phyloP scores from a whole-genome alignment of 306 rosid genomes.

The Urtica urens region DNA sequence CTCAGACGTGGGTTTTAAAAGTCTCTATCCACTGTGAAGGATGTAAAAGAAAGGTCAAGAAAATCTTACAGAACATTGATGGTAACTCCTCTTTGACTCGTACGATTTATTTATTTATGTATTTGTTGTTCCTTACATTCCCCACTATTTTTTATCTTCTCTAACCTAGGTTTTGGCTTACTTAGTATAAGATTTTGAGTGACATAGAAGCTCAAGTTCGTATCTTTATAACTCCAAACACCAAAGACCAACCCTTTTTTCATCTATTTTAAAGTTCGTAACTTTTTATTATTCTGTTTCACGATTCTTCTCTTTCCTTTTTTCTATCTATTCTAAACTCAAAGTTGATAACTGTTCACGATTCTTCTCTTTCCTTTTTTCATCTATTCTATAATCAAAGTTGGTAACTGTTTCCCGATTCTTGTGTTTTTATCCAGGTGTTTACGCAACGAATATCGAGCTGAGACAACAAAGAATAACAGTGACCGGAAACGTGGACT shows the following conservation, averaged over 20 bases:
- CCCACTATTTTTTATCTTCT: not conserved
- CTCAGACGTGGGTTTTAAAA: constrained; percentile 41
- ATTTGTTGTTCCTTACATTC: not conserved
- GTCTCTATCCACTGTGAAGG: constrained; percentile 74
- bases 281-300: too few species aligned
- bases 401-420: not conserved
- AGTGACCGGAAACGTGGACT: constrained; percentile 44
- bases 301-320: not conserved
- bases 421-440: constrained; percentile 33
- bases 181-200: not conserved
- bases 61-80: constrained; percentile 43
- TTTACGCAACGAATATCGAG: constrained; percentile 44
- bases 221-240: not conserved
- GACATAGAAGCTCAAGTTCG: not conserved
- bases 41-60: constrained; percentile 57
- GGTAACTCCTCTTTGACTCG: too few species aligned
- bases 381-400: not conserved
- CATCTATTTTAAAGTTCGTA: too few species aligned
- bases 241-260: not conserved
- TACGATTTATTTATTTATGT: not conserved
- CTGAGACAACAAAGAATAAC: constrained; percentile 48
- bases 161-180: not conserved
- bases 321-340: not conserved
- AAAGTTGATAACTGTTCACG: too few species aligned
- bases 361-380: too few species aligned